Conservation (phyloP, 352 stramenopile genomes). For the Phytophthora idaei region DNA sequence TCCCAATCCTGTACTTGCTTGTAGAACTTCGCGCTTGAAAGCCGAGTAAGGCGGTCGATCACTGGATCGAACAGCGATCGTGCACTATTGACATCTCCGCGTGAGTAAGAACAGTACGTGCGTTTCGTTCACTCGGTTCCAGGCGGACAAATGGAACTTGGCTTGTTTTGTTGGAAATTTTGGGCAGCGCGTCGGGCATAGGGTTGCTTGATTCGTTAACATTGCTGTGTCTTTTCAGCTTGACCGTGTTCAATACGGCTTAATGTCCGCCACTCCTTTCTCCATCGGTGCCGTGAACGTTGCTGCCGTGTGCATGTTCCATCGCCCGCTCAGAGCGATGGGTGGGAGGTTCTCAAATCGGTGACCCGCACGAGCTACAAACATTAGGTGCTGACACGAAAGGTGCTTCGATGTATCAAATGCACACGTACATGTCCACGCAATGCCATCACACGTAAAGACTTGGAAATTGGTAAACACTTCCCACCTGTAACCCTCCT, state of each 20-base stretch:
- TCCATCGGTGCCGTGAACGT: neutral
- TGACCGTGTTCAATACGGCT: neutral
- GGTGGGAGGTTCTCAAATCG: neutral
- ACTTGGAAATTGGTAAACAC: neutral
- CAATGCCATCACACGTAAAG: constrained; percentile 2
- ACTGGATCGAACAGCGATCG: neutral
- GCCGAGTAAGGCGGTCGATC: neutral
- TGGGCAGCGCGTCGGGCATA: neutral
- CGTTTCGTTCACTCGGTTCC: neutral
- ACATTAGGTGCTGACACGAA: neutral
- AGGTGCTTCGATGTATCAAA: neutral
- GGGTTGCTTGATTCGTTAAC: neutral
- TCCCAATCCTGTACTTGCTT: neutral
- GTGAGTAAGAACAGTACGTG: neutral
- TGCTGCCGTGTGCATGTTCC: neutral
- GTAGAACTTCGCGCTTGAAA: neutral
- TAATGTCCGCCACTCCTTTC: neutral
- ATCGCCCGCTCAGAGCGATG: neutral
- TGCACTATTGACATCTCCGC: neutral
- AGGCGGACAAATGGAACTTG: neutral
- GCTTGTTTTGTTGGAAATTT: neutral
- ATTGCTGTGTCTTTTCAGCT: neutral
- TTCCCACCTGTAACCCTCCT: neutral
- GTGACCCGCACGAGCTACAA: neutral
- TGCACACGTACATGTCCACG: neutral